A percentile compares a stretch with the other conserved stretches of the same genome.
Evolutionary conservation across 1,284 basidiomycete genomes (phyloP).

Genomic region (Ceratobasidium sp.): DNA sequence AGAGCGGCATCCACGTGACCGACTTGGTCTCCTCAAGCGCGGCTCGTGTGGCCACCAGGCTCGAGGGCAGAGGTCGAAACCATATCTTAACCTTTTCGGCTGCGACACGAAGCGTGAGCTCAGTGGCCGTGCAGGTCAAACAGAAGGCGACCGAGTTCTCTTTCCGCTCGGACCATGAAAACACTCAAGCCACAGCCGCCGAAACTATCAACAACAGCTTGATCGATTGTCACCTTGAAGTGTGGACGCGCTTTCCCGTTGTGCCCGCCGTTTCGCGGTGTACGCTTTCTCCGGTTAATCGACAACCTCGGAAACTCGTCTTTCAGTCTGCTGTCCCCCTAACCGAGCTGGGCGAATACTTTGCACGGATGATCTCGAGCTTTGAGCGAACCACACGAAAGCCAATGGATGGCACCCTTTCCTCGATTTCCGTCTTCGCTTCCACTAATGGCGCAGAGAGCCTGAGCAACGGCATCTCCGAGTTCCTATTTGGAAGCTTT

Average conservation of each 20-base stretch:
- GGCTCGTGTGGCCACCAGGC: conserved; percentile 59
- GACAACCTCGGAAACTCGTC: conserved; percentile 54
- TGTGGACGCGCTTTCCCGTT: conserved; percentile 72
- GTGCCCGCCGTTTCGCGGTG: conserved; percentile 60
- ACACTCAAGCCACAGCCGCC: background rate
- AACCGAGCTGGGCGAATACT: conserved; percentile 58
- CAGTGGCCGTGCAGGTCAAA: conserved; percentile 63
- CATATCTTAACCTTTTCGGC: conserved; percentile 60
- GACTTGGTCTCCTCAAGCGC: conserved; percentile 51
- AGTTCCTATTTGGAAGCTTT: conserved; percentile 44
- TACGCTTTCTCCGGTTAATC: conserved; percentile 57
- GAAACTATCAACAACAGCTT: conserved; percentile 60
- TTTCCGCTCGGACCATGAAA: conserved; percentile 54
- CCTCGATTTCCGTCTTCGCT: conserved; percentile 53
- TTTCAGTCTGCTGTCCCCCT: conserved; percentile 60
- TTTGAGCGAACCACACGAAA: conserved; percentile 66
- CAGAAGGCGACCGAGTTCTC: conserved; percentile 65
- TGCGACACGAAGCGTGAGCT: conserved; percentile 54
- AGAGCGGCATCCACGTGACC: conserved; percentile 54
- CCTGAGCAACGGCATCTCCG: background rate
- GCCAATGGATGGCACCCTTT: conserved; percentile 62
- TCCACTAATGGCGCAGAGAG: background rate
- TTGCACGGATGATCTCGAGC: conserved; percentile 58
- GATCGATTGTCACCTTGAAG: conserved; percentile 67
- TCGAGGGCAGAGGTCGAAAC: conserved; percentile 58